Percentiles rank a stretch among this genome's conserved stretches.
phyloP scores from a whole-genome alignment of 768 basidiomycete species.

The Mrakia hoshinonis region DNA sequence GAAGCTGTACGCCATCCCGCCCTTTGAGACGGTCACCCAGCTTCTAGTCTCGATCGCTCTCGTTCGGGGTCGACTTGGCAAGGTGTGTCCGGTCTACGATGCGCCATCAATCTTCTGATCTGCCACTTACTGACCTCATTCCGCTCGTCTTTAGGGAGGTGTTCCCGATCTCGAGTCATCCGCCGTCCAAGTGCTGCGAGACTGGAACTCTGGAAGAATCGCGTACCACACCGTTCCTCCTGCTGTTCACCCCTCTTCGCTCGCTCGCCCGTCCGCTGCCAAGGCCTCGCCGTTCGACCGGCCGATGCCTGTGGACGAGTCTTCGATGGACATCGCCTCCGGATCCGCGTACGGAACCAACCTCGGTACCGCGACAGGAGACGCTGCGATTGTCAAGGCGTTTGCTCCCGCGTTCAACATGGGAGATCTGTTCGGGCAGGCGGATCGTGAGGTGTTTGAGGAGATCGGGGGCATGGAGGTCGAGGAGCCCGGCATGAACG shows the following conservation, averaged over 20 bases:
- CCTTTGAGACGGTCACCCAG: slow-evolving; percentile 54
- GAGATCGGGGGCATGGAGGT: slow-evolving; percentile 13
- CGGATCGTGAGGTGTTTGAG: slow-evolving; percentile 36
- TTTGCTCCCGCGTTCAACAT: slow-evolving; percentile 72
- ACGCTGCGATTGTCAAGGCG: slow-evolving; percentile 63
- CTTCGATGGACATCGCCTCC: slow-evolving; percentile 54
- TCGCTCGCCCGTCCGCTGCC: slow-evolving; percentile 22
- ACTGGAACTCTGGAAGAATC: slow-evolving; percentile 96
- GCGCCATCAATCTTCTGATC: slow-evolving; percentile 39
- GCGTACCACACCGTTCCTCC: slow-evolving; percentile 80
- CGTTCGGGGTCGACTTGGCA: slow-evolving; percentile 69
- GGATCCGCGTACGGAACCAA: slow-evolving; percentile 34
- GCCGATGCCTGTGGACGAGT: slow-evolving; percentile 1
- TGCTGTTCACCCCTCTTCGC: slow-evolving; percentile 61
- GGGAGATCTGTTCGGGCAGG: slow-evolving; percentile 68
- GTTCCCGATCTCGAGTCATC: slow-evolving; percentile 77
- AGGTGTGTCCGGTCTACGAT: slow-evolving; percentile 41
- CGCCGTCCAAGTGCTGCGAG: slow-evolving; percentile 69
- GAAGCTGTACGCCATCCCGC: slow-evolving; percentile 76
- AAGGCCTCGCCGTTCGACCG: slow-evolving; percentile 41
- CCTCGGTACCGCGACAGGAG: slow-evolving; percentile 39
- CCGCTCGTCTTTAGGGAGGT: slow-evolving; percentile 56
- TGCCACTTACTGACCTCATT: not conserved
- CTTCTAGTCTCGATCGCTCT: slow-evolving; percentile 87
- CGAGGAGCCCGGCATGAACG: not conserved